These are phyloP conservation scores for Teratosphaeria pseudoeucalypti DNA, from an alignment of 2,329 filamentous ascomycete species.

Conservation along the genomic window DNA sequence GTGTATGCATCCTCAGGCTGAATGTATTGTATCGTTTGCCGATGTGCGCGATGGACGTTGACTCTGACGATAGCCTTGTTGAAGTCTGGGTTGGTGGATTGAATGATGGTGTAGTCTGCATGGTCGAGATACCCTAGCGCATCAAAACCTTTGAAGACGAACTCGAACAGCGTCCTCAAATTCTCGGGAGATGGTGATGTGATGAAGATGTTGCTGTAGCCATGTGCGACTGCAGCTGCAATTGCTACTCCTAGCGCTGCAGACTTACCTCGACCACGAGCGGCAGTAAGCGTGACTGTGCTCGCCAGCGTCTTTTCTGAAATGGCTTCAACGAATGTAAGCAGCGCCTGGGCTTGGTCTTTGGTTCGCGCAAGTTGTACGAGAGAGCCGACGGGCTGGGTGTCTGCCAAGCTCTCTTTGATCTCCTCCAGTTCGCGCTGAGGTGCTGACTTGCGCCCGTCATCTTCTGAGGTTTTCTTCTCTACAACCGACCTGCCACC, in stretches of 20 bases:
- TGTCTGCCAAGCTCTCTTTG: constrained; percentile 78
- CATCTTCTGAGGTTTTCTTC: constrained; percentile 66
- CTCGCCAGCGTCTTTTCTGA: constrained; percentile 89
- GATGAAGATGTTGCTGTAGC: constrained; percentile 99
- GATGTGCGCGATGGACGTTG: constrained; percentile 87
- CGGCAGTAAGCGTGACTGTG: constrained; percentile 87
- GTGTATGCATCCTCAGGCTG: constrained; percentile 93
- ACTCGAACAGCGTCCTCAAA: constrained; percentile 95
- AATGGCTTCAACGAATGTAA: constrained; percentile 94
- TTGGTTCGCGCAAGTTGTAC: constrained; percentile 79
- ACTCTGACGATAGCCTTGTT: constrained; percentile 98
- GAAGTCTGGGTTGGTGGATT: constrained; percentile 96
- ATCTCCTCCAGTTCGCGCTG: constrained; percentile 69
- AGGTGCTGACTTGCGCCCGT: constrained; percentile 59
- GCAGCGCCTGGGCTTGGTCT: constrained; percentile 91
- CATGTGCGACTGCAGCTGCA: constrained; percentile 85
- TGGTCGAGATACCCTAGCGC: constrained; percentile 89
- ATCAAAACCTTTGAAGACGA: constrained; percentile 97
- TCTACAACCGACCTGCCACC: constrained; percentile 83
- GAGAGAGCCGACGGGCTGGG: constrained; percentile 74
- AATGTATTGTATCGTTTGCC: constrained; percentile 98
- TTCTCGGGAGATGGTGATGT: constrained; percentile 97
- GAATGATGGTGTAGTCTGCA: constrained; percentile 93
- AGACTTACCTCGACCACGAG: constrained; percentile 91
- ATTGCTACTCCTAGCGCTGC: constrained; percentile 90